A percentile compares a stretch with the other conserved stretches of the same genome.
Evolutionary conservation across 345 rosid genomes (phyloP).

Genomic region (Xanthoceras sorbifolium): DNA sequence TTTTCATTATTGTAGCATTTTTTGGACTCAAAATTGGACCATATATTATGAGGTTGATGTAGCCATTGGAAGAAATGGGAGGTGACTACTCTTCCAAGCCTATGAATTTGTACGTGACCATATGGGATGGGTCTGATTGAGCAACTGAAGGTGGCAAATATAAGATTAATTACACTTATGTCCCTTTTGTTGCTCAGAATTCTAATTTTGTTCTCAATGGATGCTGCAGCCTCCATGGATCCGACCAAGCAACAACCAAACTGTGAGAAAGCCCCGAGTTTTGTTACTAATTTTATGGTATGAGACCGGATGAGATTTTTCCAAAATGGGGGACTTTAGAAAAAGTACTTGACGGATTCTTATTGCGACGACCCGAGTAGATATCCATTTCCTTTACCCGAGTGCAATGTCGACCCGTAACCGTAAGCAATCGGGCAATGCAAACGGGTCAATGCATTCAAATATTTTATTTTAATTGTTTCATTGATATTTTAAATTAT

Average conservation of each 20-base stretch:
- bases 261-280: neutral
- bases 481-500: no score
- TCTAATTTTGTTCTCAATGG: conserved; percentile 19
- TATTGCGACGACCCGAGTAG: neutral
- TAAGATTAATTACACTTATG: conserved; percentile 19
- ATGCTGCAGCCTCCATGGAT: conserved; percentile 1
- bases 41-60: conserved; percentile 21
- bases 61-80: conserved; percentile 18
- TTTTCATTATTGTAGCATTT: conserved; percentile 12
- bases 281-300: neutral
- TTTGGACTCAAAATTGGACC: conserved; percentile 1
- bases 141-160: conserved; percentile 22
- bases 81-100: conserved; percentile 31
- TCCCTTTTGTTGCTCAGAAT: conserved; percentile 12
- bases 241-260: neutral
- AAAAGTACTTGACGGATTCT: conserved; percentile 8
- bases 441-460: no score
- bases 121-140: conserved; percentile 33
- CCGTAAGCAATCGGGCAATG: neutral
- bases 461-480: no score
- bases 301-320: neutral
- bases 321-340: conserved; percentile 18
- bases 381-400: conserved; percentile 1
- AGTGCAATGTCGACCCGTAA: neutral
- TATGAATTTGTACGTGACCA: conserved; percentile 26